Base-by-base conservation (phyloP, 1,139 yeast species). In the Protomyces pachydermus region DNA sequence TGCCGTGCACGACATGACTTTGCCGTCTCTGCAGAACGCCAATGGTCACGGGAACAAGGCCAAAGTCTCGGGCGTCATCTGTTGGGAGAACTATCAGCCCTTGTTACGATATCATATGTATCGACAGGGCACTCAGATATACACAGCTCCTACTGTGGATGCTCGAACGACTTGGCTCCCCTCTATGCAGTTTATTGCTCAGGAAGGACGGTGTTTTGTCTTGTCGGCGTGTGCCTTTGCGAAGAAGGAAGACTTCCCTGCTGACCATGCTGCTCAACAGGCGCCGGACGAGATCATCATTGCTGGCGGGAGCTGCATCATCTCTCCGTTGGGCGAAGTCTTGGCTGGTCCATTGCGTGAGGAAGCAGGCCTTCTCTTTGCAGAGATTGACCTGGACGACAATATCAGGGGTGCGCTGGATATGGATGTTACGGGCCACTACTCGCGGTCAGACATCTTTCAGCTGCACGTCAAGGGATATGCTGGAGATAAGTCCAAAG, bases 261-360 rank as follows among this genome's bases (percentile, higher is more conserved):
- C 50, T 10, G 39, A 35, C 25, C 51, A 57, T 25, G 37, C 35
- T 14, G 55, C 55, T 38, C 50, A 37, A 5, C 54, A 50, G 6
- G 51, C 38, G 12, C 25, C 50, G 9, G 50, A 25, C 12, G 39
- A 37, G 3, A 28, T 50, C 14, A 28, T 57, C 32, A 50, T 51
- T 28, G 61, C 61, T 3, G 61, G 61, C 1, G 61, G 61, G n/a
- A 50, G 55, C 37, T 57, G 56, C 51, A 57, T 57, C 28, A 48
- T 57, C 39, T 34, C 32, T 35, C 61, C 61, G 18, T 25, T 57
- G 37, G 61, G 61, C 2, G 38, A 57, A 16, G n/a, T 57, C 12
- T 32, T 57, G 5, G 61, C 61, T 14, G 61, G 61, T 1, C 61
- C 61, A 9, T 37, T 50, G 32, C 39, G 61, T 16, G 55, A 38